phyloP scores from a whole-genome alignment of 192 early-diverging fungal species.

The Coemansia sp. region DNA sequence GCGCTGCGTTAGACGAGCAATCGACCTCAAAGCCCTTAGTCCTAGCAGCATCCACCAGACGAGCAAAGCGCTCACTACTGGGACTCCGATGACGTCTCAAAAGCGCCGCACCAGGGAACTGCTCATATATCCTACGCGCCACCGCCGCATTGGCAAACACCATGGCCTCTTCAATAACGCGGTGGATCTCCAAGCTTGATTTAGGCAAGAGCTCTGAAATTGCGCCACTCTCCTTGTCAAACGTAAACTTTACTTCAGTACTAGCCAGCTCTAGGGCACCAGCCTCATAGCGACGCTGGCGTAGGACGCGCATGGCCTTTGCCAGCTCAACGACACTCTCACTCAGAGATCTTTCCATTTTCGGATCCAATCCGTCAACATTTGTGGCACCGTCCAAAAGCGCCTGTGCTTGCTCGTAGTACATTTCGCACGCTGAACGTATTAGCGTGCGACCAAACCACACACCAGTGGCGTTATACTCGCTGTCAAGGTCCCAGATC shows the following conservation, averaged over 20 bases:
- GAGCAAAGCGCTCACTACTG: slow-evolving; percentile 59
- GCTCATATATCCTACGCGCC: slow-evolving; percentile 59
- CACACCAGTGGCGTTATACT: slow-evolving; percentile 49
- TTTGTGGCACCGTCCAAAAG: slow-evolving; percentile 59
- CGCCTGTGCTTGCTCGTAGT: slow-evolving; percentile 74
- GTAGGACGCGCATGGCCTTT: slow-evolving; percentile 55
- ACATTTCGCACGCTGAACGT: slow-evolving; percentile 72
- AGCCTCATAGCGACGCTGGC: slow-evolving; percentile 55
- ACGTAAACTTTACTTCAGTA: slow-evolving; percentile 73
- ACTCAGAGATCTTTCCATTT: slow-evolving; percentile 40
- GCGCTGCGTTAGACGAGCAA: slow-evolving; percentile 60
- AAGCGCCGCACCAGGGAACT: slow-evolving; percentile 58
- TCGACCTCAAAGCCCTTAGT: slow-evolving; percentile 63
- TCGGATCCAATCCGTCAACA: slow-evolving; percentile 47
- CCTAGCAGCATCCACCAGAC: slow-evolving; percentile 57
- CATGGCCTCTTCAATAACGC: slow-evolving; percentile 79
- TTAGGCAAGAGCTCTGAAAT: slow-evolving; percentile 69
- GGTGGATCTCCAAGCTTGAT: slow-evolving; percentile 65
- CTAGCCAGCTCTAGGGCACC: slow-evolving; percentile 74
- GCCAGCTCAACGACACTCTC: slow-evolving; percentile 53
- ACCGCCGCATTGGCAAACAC: slow-evolving; percentile 73
- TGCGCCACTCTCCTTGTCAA: slow-evolving; percentile 56
- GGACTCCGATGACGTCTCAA: slow-evolving; percentile 71
- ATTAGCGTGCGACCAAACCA: slow-evolving; percentile 78
- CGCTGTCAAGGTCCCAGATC: slow-evolving; percentile 62